Evolutionary conservation across 2,329 filamentous ascomycete species (phyloP).

Genomic region (Colletotrichum lindemuthianum): DNA sequence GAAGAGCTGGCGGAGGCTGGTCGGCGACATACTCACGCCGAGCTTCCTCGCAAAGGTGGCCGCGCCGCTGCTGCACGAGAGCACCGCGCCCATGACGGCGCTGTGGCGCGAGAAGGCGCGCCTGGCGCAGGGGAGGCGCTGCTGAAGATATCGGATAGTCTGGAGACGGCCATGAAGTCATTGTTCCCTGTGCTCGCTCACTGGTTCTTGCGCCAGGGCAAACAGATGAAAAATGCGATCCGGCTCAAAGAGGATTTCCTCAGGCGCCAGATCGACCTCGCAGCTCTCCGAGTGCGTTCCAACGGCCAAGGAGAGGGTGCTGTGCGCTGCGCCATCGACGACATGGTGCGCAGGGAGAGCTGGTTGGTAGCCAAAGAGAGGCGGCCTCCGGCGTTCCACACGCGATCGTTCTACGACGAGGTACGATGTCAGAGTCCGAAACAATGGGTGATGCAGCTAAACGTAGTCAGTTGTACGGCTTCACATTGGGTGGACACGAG

Average conservation of each 20-base stretch:
- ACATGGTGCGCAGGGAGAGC: slow-evolving; percentile 28
- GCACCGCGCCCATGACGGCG: slow-evolving; percentile 43
- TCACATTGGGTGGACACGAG: slow-evolving; percentile 43
- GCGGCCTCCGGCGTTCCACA: slow-evolving; percentile 21
- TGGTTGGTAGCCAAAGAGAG: slow-evolving; percentile 8
- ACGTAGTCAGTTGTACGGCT: slow-evolving; percentile 40
- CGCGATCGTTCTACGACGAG: slow-evolving; percentile 46
- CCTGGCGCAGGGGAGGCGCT: slow-evolving; percentile 41
- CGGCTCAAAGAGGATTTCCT: slow-evolving; percentile 18
- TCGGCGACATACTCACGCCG: slow-evolving; percentile 49
- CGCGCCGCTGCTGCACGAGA: slow-evolving; percentile 40
- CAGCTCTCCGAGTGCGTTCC: slow-evolving; percentile 1
- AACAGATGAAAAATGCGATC: slow-evolving; percentile 11
- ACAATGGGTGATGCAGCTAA: background rate
- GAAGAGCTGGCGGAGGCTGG: slow-evolving; percentile 45
- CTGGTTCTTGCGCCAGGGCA: slow-evolving; percentile 20
- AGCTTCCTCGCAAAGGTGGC: slow-evolving; percentile 43
- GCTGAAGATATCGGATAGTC: slow-evolving; percentile 15
- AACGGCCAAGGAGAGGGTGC: background rate
- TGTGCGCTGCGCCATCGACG: slow-evolving; percentile 21
- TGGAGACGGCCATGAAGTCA: slow-evolving; percentile 29
- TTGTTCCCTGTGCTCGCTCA: slow-evolving; percentile 21
- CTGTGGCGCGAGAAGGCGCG: slow-evolving; percentile 47
- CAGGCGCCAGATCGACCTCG: slow-evolving; percentile 8
- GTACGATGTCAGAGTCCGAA: slow-evolving; percentile 16